Evolutionary conservation across 2,329 filamentous ascomycete genomes (phyloP), one percentile per base, ranked within the genome.

Genomic region (Nemania abortiva): DNA sequence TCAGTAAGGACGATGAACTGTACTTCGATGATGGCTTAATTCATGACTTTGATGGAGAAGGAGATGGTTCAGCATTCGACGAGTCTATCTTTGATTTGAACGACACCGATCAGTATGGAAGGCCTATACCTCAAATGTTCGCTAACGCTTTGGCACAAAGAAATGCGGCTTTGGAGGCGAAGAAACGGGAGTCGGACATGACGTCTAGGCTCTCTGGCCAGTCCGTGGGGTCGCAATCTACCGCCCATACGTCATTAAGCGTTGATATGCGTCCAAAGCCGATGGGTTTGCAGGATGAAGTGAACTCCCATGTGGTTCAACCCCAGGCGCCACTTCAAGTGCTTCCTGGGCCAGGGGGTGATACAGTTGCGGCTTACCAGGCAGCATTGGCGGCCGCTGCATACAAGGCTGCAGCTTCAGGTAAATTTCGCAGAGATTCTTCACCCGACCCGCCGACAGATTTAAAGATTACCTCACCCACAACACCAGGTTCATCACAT

Each of bases 311-410:
- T n/a, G 10, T 50, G 9, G 52, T n/a, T 1, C 67, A 68, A 54
- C 69, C 72, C 65, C 22, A 75, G 55, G 72, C 71, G 10, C 64
- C 71, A n/a, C 63, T 72, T 9, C 71, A 70, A 47, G 34, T 52
- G 61, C 11, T 69, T 63, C 9, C 69, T 13, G 31, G 15, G 71
- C 11, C 55, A 61, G 3, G 49, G 63, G 47, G 49, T 56, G 70
- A 73, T 74, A 81, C 37, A 20, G 53, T 83, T 65, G 89, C 89
- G 50, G 91, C 89, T 0, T 95, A 98, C 75, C 94, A 97, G 77
- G 91, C 91, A 61, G 94, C 94, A 0, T 85, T 98, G 4, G 94
- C 93, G 1, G 91, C 92, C 55, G 95, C 94, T 6, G 92, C 94
- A 10, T 90, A 91, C 70, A 87, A 91, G 77, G 94, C 94, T 6